Evolutionary conservation across 306 rosid species (phyloP).

Genomic region (Fragaria vesca): DNA sequence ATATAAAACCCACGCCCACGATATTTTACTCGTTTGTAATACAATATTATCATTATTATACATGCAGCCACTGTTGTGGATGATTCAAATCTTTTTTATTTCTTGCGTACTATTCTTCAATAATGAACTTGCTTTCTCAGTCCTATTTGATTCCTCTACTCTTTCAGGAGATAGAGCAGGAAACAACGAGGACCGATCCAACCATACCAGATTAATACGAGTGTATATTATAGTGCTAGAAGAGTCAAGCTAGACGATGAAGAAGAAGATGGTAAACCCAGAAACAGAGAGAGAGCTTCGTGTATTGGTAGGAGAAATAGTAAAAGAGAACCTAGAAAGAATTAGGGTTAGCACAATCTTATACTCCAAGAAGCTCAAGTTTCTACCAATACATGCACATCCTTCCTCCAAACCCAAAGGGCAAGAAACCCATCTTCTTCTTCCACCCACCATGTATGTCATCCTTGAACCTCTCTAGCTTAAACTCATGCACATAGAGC

Average conservation of each 20-base stretch:
- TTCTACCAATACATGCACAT: constrained; percentile 80
- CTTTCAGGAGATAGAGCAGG: not conserved
- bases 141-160: not conserved
- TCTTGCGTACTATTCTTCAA: not conserved
- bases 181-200: not conserved
- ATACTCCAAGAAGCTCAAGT: constrained; percentile 66
- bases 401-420: constrained; percentile 92
- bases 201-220: too few species aligned
- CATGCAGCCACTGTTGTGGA: not conserved
- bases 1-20: not conserved
- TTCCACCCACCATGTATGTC: constrained; percentile 62
- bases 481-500: constrained; percentile 43
- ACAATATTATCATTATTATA: not conserved
- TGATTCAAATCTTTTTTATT: not conserved
- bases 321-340: constrained; percentile 63
- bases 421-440: constrained; percentile 81
- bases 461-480: constrained; percentile 61
- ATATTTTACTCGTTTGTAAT: not conserved
- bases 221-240: too few species aligned
- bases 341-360: constrained; percentile 61
- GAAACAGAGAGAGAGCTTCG: too few species aligned
- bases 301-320: constrained; percentile 33
- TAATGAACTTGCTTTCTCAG: not conserved
- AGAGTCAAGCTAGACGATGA: too few species aligned
- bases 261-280: too few species aligned